Percentiles rank a stretch among this genome's conserved stretches.
Evolutionary conservation across 306 rosid genomes (phyloP).

Genomic region (Cicer cuneatum): DNA sequence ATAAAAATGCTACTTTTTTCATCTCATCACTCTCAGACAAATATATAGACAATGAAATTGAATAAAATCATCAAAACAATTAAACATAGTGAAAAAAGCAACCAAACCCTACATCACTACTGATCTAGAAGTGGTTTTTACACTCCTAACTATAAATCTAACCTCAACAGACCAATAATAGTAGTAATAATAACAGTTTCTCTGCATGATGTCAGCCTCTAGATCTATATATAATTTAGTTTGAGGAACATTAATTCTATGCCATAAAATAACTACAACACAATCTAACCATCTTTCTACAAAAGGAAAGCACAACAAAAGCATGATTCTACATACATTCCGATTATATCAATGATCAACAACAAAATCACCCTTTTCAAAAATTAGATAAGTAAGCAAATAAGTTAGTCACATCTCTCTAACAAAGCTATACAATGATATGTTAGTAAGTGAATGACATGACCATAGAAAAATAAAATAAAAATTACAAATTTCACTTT

Average conservation of each 20-base stretch:
- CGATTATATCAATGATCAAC: conserved; percentile 25
- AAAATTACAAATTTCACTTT: conserved; percentile 33
- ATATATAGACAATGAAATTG: background rate
- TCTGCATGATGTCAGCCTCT: conserved; percentile 9
- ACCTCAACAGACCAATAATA: background rate
- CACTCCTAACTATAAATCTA: background rate
- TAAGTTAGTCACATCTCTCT: conserved; percentile 16
- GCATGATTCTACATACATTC: conserved; percentile 17
- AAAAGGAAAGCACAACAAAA: conserved; percentile 19
- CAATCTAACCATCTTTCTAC: conserved; percentile 5
- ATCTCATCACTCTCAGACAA: background rate
- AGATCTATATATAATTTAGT: conserved; percentile 4
- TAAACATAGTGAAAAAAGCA: background rate
- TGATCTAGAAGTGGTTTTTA: conserved; percentile 7
- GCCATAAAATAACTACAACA: conserved; percentile 22
- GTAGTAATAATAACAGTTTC: background rate
- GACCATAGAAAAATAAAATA: conserved; percentile 27
- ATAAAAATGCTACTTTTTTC: background rate
- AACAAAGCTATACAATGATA: conserved; percentile 37
- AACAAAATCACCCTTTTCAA: conserved; percentile 24
- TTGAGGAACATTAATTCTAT: conserved; percentile 6
- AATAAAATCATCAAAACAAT: background rate
- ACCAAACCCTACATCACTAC: conserved; percentile 13
- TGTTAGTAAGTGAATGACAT: background rate
- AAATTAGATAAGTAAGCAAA: conserved; percentile 3